Evolutionary conservation across 2,329 filamentous ascomycete species (phyloP), one percentile per base, ranked within the genome.

Genomic region (Cladobotryum protrusum): DNA sequence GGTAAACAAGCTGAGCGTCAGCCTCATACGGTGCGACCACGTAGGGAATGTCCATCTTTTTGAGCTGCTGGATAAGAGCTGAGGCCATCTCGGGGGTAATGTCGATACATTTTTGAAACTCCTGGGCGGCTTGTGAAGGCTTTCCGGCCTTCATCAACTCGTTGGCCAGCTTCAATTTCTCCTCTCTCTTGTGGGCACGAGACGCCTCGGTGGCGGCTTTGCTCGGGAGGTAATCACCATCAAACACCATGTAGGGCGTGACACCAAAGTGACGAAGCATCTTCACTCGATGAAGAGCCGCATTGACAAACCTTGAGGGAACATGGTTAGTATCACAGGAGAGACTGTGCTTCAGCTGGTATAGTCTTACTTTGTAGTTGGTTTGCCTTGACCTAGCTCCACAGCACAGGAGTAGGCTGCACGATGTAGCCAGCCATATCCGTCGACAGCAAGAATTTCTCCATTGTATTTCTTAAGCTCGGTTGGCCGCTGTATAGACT

Each of bases 11-110:
- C 67, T 99, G 92, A n/a, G 92, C 86, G 67, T 99, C 93, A 43
- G 93, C 93, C 73, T 99, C 93, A 69, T 96, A 99, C 0, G 93
- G 93, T 1, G 93, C 93, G 15, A 99, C 95, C 49, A 99, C 77
- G 64, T 96, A 97, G 50, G 89, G 80, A 14, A 99, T 78, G 36
- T 82, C 78, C 61, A 85, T 73, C 61, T 82, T 81, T 70, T 95
- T 96, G 60, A 97, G 76, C 65, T 95, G 89, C 58, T 96, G 90
- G 52, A 99, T 99, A 47, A 97, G 72, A 57, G 87, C 79, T 6
- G 88, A 82, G 7, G 93, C 93, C 95, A 99, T 99, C 61, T 93
- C 85, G 2, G 95, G 92, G 2, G 93, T 97, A 35, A 99, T 84
- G 66, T 99, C 93, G 53, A 97, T 86, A 42, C 91, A 87, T 67